These are phyloP conservation scores for Fraxinus pennsylvanica DNA, from an alignment of 257 asterid genomes.

Conservation along the genomic window DNA sequence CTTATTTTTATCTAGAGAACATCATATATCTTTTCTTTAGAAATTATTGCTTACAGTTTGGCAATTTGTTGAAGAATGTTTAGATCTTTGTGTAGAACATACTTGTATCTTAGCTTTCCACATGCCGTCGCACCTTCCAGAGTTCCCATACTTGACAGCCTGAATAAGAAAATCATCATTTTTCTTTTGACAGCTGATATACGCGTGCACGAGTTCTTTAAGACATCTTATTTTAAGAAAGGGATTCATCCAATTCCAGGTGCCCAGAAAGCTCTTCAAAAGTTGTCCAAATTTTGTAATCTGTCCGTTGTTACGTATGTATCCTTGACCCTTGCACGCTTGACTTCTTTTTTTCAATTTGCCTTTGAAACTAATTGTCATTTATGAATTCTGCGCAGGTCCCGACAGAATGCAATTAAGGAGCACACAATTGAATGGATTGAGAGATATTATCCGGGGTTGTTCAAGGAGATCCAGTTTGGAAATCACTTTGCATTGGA, in stretches of 20 bases:
- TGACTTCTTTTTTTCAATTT: constrained; percentile 7
- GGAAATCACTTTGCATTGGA: constrained; percentile 97
- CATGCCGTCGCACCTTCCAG: background rate
- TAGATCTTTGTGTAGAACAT: background rate
- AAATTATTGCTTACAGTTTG: background rate
- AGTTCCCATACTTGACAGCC: background rate
- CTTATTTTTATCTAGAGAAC: background rate
- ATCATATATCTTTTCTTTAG: background rate
- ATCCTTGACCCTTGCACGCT: constrained; percentile 12
- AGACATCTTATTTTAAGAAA: constrained; percentile 77
- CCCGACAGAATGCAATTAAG: constrained; percentile 89
- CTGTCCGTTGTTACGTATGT: constrained; percentile 92
- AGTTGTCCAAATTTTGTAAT: constrained; percentile 59
- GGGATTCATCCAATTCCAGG: constrained; percentile 95
- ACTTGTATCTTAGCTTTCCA: background rate
- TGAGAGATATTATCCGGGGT: constrained; percentile 77
- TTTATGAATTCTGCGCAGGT: constrained; percentile 39
- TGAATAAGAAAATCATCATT: constrained; percentile 6
- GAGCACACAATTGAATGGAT: constrained; percentile 95
- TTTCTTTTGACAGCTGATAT: constrained; percentile 36
- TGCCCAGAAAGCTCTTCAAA: constrained; percentile 75
- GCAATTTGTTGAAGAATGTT: background rate
- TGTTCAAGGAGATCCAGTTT: constrained; percentile 84
- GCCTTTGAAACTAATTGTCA: constrained; percentile 6
- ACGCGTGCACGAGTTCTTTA: constrained; percentile 93